phyloP scores from a whole-genome alignment of 73 alveolate species.

The Paramecium primaurelia region DNA sequence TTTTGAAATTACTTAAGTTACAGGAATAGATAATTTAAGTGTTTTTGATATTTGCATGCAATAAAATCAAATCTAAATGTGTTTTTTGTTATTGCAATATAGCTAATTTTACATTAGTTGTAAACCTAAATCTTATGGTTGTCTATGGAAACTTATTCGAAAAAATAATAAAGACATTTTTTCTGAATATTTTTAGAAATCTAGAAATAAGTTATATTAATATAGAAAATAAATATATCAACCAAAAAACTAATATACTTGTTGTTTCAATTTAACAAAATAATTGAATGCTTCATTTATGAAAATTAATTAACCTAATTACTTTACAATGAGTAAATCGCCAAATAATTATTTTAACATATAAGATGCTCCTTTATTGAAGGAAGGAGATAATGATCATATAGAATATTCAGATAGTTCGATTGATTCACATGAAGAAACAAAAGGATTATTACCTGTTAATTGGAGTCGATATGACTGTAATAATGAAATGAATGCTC shows the following conservation, averaged over 20 bases:
- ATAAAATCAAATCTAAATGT: not conserved
- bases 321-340: not conserved
- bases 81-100: not conserved
- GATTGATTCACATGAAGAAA: not conserved
- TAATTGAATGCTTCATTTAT: slow-evolving; percentile 17
- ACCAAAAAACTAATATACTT: not conserved
- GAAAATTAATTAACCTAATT: slow-evolving; percentile 2
- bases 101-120: not conserved
- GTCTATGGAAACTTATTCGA: not conserved
- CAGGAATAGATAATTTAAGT: not conserved
- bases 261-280: not conserved
- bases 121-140: not conserved
- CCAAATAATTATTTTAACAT: not conserved
- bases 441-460: not conserved
- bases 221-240: not conserved
- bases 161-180: not conserved
- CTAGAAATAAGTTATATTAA: not conserved
- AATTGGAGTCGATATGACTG: slow-evolving; percentile 11
- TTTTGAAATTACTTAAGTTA: not conserved
- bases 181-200: not conserved
- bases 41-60: slow-evolving; percentile 12
- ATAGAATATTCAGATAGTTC: slow-evolving; percentile 10
- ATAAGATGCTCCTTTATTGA: not conserved
- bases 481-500: not conserved
- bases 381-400: slow-evolving; percentile 16